A percentile compares a stretch with the other conserved stretches of the same genome.
Conservation (phyloP, 2,329 filamentous ascomycete genomes). For the Chaetomium globosum region DNA sequence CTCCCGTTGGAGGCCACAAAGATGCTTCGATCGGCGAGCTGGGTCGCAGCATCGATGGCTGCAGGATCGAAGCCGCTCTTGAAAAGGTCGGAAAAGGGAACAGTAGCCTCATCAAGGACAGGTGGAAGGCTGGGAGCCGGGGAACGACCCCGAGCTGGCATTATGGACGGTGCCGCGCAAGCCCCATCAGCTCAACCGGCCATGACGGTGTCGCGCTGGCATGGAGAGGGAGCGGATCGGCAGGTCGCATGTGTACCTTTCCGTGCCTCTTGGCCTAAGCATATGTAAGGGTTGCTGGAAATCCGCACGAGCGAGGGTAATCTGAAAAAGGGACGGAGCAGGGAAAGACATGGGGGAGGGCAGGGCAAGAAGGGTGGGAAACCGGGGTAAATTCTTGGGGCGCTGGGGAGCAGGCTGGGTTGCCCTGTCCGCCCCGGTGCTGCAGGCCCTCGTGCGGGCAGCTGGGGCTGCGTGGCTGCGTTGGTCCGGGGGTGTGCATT, state of each 20-base stretch:
- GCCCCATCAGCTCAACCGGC: slow-evolving; percentile 35
- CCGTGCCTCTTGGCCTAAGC: slow-evolving; percentile 25
- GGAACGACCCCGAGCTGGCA: slow-evolving; percentile 35
- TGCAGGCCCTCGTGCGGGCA: neutral
- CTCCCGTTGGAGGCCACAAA: slow-evolving; percentile 37
- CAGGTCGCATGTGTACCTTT: slow-evolving; percentile 31
- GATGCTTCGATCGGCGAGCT: slow-evolving; percentile 37
- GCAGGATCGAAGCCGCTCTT: slow-evolving; percentile 36
- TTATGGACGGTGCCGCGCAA: slow-evolving; percentile 36
- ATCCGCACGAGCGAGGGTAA: slow-evolving; percentile 22
- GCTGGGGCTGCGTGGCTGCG: slow-evolving; percentile 17
- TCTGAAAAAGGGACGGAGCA: slow-evolving; percentile 23
- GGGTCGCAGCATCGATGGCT: slow-evolving; percentile 37
- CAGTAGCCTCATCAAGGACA: slow-evolving; percentile 35
- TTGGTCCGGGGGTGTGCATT: slow-evolving; percentile 1
- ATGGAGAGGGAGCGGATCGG: slow-evolving; percentile 26
- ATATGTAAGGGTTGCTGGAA: slow-evolving; percentile 12
- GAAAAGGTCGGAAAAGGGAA: slow-evolving; percentile 38
- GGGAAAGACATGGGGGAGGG: slow-evolving; percentile 13
- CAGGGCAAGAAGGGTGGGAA: slow-evolving; percentile 19
- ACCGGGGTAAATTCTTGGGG: slow-evolving; percentile 23
- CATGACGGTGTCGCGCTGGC: slow-evolving; percentile 33
- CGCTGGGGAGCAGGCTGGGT: neutral
- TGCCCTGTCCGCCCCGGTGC: neutral
- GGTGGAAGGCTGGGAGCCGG: slow-evolving; percentile 36